A percentile compares a stretch with the other conserved stretches of the same genome.
phyloP scores from a whole-genome alignment of 2,329 filamentous ascomycete species.

The Parastagonospora avenae region DNA sequence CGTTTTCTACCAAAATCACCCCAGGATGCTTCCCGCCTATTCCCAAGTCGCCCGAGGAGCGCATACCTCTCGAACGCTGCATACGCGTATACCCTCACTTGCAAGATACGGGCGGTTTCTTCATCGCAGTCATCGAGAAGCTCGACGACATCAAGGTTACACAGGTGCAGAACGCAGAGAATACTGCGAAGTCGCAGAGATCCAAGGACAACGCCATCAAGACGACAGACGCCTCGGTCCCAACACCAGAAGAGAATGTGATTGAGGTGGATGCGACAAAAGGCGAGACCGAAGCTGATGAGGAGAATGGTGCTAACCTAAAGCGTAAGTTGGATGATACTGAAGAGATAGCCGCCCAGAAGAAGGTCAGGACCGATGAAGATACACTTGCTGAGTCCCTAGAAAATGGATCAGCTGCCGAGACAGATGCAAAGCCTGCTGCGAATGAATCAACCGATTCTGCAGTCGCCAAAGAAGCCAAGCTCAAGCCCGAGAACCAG shows the following conservation, averaged over 20 bases:
- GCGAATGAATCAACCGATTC: slow-evolving; percentile 16
- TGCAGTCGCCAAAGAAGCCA: slow-evolving; percentile 19
- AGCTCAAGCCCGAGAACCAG: slow-evolving; percentile 53
- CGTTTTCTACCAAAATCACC: slow-evolving; percentile 57
- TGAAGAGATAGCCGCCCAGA: slow-evolving; percentile 32
- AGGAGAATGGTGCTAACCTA: slow-evolving; percentile 17
- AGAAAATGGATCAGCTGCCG: slow-evolving; percentile 15
- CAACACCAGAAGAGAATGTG: slow-evolving; percentile 32
- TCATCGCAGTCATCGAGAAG: slow-evolving; percentile 95
- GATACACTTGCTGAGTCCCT: slow-evolving; percentile 9
- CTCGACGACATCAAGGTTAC: slow-evolving; percentile 65
- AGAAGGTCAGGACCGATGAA: slow-evolving; percentile 44
- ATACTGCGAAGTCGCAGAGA: slow-evolving; percentile 31
- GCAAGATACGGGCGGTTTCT: slow-evolving; percentile 97
- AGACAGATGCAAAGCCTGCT: slow-evolving; percentile 12
- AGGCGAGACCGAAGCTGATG: slow-evolving; percentile 14
- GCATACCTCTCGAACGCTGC: slow-evolving; percentile 82
- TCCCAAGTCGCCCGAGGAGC: slow-evolving; percentile 58
- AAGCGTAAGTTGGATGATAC: slow-evolving; percentile 51
- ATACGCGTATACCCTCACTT: slow-evolving; percentile 94
- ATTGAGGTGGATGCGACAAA: slow-evolving; percentile 29
- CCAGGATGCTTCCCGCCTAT: slow-evolving; percentile 83
- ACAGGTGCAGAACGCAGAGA: slow-evolving; percentile 34
- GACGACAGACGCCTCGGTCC: slow-evolving; percentile 22
- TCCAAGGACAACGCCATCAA: slow-evolving; percentile 19